These are phyloP conservation scores for Xerocomus spinulosus DNA, from an alignment of 768 basidiomycete genomes.

Conservation along the genomic window DNA sequence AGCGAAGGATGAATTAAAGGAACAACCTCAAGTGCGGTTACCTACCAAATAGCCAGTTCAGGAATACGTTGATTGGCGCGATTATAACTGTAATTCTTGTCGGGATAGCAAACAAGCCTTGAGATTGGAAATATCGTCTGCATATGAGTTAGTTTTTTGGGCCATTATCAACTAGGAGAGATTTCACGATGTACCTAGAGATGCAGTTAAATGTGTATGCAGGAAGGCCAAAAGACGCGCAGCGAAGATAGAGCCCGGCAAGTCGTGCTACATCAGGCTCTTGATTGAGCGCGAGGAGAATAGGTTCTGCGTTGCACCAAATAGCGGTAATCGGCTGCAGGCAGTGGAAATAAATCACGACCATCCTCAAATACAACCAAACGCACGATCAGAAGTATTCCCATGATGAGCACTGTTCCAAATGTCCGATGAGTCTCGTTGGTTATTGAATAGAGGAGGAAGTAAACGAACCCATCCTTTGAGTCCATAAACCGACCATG, in stretches of 20 bases:
- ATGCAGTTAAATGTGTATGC: constrained; percentile 59
- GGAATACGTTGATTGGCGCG: constrained; percentile 78
- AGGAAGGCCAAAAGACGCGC: constrained; percentile 74
- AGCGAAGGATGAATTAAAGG: constrained; percentile 1
- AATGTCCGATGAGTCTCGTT: constrained; percentile 4
- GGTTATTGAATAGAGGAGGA: not conserved
- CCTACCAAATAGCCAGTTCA: constrained; percentile 83
- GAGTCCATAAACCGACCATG: constrained; percentile 86
- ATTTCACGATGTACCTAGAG: constrained; percentile 36
- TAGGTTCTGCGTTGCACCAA: constrained; percentile 80
- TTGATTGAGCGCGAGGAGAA: constrained; percentile 73
- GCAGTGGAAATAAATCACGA: not conserved
- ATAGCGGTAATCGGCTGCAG: constrained; percentile 52
- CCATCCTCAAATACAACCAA: not conserved
- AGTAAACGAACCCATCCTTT: constrained; percentile 67
- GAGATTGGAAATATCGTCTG: constrained; percentile 66
- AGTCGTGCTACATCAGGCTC: constrained; percentile 79
- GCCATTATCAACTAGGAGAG: not conserved
- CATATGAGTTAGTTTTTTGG: not conserved
- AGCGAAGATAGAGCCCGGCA: constrained; percentile 74
- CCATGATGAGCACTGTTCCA: constrained; percentile 56
- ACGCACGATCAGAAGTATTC: constrained; percentile 55
- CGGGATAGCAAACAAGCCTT: constrained; percentile 81
- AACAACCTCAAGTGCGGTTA: not conserved
- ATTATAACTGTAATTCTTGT: constrained; percentile 78